A percentile compares a stretch with the other conserved stretches of the same genome.
Evolutionary conservation across 768 basidiomycete genomes (phyloP).

Genomic region (Trametes elegans): DNA sequence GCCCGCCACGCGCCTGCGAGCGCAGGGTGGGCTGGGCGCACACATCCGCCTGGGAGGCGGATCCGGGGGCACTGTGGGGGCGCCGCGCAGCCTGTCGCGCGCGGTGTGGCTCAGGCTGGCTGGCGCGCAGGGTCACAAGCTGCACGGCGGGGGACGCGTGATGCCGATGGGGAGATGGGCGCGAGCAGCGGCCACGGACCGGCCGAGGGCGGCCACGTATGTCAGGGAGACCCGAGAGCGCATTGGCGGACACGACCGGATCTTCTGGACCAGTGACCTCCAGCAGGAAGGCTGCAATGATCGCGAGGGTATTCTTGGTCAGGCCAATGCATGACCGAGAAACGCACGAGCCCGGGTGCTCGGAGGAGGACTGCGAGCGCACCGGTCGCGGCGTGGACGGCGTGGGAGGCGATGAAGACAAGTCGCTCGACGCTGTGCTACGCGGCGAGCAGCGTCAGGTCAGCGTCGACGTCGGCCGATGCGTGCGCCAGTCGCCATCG

Average conservation of each 20-base stretch:
- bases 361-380: background rate
- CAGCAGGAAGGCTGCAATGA: background rate
- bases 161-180: background rate
- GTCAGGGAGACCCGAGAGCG: too few relatives aligned
- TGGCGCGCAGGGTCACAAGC: background rate
- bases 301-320: background rate
- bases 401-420: constrained; percentile 1
- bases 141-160: too few relatives aligned
- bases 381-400: background rate
- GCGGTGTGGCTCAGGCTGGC: background rate
- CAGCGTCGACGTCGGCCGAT: background rate
- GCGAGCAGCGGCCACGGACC: constrained; percentile 5
- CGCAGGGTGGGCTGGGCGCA: background rate
- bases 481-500: background rate
- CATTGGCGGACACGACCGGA: constrained; percentile 12
- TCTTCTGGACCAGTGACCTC: constrained; percentile 17
- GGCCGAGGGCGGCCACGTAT: constrained; percentile 6
- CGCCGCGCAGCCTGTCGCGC: background rate
- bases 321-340: background rate
- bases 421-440: background rate
- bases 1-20: constrained; percentile 9
- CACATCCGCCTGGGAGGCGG: background rate
- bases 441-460: background rate
- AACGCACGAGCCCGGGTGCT: background rate
- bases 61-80: background rate